Percentiles rank a stretch among this genome's conserved stretches.
phyloP scores from a whole-genome alignment of 148 eudicot genomes.

The Rhododendron griersonianum region DNA sequence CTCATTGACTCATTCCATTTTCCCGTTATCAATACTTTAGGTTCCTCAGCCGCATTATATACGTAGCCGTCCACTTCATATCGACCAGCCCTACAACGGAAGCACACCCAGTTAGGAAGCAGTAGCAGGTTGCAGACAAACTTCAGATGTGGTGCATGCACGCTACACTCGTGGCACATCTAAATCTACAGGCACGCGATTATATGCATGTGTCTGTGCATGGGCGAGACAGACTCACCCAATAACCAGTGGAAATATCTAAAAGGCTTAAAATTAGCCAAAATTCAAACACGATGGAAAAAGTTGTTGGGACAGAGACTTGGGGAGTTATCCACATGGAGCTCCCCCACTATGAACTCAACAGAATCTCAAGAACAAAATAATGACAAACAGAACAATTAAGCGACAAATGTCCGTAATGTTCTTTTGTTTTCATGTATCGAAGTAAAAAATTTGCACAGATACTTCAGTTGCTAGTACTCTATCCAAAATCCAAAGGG shows the following conservation, averaged over 20 bases:
- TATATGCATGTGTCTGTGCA: neutral
- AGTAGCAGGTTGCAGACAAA: neutral
- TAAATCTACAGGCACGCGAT: neutral
- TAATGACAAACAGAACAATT: neutral
- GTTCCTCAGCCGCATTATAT: conserved; percentile 79
- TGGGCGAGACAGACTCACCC: neutral
- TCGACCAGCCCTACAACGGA: conserved; percentile 64
- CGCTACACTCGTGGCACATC: neutral
- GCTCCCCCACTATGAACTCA: neutral
- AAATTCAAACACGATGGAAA: neutral
- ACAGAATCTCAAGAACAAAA: neutral
- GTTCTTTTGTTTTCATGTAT: neutral
- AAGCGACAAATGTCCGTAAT: neutral
- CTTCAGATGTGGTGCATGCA: neutral
- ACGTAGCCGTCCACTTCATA: conserved; percentile 97
- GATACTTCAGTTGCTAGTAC: neutral
- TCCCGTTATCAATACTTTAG: conserved; percentile 84
- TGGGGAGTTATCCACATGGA: neutral
- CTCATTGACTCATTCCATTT: conserved; percentile 83
- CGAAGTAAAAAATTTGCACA: neutral
- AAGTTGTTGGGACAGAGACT: neutral
- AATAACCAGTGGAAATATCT: neutral
- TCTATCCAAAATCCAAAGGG: neutral
- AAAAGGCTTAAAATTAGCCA: neutral
- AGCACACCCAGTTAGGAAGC: conserved; percentile 2